A percentile compares a stretch with the other conserved stretches of the same genome.
Conservation (phyloP, 768 basidiomycete genomes). For the Termitomyces sp. region DNA sequence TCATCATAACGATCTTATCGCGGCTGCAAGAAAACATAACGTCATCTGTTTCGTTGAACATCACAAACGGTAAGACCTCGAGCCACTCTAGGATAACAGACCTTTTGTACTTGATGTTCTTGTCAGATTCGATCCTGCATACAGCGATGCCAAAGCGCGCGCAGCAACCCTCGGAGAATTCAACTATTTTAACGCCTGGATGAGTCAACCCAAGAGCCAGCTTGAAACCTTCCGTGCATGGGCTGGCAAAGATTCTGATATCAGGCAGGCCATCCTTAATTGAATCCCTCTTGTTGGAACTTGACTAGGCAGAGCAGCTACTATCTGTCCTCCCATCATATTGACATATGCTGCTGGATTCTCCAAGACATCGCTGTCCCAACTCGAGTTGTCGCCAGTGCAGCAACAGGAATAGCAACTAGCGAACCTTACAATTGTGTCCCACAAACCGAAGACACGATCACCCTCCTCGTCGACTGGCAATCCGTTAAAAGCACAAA, state of each 20-base stretch:
- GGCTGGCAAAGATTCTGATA: slow-evolving; percentile 93
- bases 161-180: slow-evolving; percentile 79
- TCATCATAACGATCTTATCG: slow-evolving; percentile 76
- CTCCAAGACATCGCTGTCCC: slow-evolving; percentile 71
- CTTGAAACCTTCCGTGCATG: slow-evolving; percentile 92
- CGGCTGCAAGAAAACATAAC: slow-evolving; percentile 71
- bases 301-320: slow-evolving; percentile 45
- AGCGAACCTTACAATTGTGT: slow-evolving; percentile 85
- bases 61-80: slow-evolving; percentile 63
- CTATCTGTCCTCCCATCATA: slow-evolving; percentile 93
- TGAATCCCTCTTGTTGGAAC: background rate
- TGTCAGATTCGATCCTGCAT: slow-evolving; percentile 78
- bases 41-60: slow-evolving; percentile 94
- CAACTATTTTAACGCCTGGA: slow-evolving; percentile 96
- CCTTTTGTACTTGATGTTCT: background rate
- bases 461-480: slow-evolving; percentile 94
- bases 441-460: slow-evolving; percentile 87
- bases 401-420: slow-evolving; percentile 87
- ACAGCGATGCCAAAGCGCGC: slow-evolving; percentile 83
- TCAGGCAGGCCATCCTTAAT: slow-evolving; percentile 45
- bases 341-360: slow-evolving; percentile 86
- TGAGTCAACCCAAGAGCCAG: slow-evolving; percentile 95
- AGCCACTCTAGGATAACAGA: background rate
- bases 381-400: slow-evolving; percentile 86
- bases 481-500: slow-evolving; percentile 68